Base-by-base conservation (phyloP, 78 protist species). In the Dictyostelium capitatum region DNA sequence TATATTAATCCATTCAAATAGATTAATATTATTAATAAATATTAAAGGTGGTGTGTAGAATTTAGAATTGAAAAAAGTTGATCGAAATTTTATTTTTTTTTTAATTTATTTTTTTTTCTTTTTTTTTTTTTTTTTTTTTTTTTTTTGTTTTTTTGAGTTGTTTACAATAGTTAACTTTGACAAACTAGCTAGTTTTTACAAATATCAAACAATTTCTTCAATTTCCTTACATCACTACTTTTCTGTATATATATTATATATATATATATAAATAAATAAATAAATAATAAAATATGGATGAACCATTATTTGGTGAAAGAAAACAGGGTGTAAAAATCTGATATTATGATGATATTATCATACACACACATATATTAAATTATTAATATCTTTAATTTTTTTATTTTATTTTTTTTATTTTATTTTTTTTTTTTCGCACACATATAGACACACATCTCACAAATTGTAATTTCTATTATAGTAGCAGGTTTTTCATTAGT, bases 231-330 rank as follows among this genome's bases (percentile, higher is more conserved):
- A 37, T 37, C 2, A 37, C 43, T 37, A 37, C 43, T 37, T 37
- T 37, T 37, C 43, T 37, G 43, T 37, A 37, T 37, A 37, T 37
- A 37, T 37, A 37, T n/a, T n/a, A n/a, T n/a, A n/a, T n/a, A n/a
- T n/a, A n/a, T n/a, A n/a, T 15, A 23, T 59, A 59, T 59, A 59
- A 9, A 59, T 25, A 57, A 7, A 23, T 57, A 62, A 62, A 6
- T n/a, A 25, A 62, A 15, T 25, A 62, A 11, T 11, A 84, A 57
- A 47, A 84, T 84, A 84, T 84, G 92, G 83, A 84, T 84, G 82
- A 87, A 64, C 93, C 93, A 87, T 50, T 87, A 77, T 87, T 87
- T 87, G 93, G 93, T 77, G 93, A 87, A 50, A 50, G 53, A 74
- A 87, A 59, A 54, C 83, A 87, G 50, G 83, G 37, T 37, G 43